phyloP scores from a whole-genome alignment of 306 rosid species.

The Gynostemma pentaphyllum region DNA sequence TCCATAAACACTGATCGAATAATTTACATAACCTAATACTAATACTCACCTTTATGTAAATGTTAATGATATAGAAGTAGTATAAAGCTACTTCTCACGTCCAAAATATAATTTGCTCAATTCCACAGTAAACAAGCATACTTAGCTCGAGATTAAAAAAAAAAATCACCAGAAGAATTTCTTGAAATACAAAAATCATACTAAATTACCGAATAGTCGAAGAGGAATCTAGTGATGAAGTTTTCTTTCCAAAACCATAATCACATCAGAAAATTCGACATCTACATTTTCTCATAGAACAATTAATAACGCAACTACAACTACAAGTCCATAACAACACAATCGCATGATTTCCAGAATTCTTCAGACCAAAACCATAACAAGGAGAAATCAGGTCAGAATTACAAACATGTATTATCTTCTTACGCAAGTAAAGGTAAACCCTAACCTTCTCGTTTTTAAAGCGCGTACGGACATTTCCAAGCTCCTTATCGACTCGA shows the following conservation, averaged over 20 bases:
- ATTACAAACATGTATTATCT: not conserved
- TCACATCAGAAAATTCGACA: not conserved
- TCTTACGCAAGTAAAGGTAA: not conserved
- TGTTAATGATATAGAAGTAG: not conserved
- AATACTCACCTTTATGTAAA: not conserved
- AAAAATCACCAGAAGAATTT: not conserved
- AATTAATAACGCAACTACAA: conserved; percentile 1
- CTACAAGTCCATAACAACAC: conserved; percentile 2
- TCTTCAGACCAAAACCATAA: conserved; percentile 5
- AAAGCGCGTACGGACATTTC: conserved; percentile 95
- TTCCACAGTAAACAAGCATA: not conserved
- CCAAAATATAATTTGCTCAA: not conserved
- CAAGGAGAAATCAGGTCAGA: not conserved
- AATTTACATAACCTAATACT: not conserved
- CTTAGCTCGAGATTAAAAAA: not conserved
- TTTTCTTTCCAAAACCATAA: not conserved
- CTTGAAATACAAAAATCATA: not conserved
- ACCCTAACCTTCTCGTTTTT: conserved; percentile 94
- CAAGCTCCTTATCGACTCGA: conserved; percentile 96
- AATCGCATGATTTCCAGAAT: conserved; percentile 1
- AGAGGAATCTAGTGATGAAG: not conserved
- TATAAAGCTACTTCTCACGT: not conserved
- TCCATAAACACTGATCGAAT: not conserved
- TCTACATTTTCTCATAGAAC: not conserved
- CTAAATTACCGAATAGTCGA: not conserved